Base-by-base conservation (phyloP, 805 yeast species). In the Wickerhamiella hasegawae region DNA sequence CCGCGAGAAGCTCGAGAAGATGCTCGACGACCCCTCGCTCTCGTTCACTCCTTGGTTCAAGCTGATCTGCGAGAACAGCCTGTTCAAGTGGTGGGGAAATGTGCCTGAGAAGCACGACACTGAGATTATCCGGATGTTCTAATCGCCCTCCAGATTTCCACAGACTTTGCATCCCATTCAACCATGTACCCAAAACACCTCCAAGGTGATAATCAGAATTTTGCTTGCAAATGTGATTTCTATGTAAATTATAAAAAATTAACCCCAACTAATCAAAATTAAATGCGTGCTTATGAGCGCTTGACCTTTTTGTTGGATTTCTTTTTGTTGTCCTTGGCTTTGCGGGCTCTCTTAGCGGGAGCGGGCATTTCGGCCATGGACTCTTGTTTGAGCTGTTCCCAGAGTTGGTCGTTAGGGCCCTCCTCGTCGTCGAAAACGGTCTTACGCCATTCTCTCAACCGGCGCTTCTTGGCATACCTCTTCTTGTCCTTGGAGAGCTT, bases 31-130 rank as follows among this genome's bases (percentile, higher is more conserved):
- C 53, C 48, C 60, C 15, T 38, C 50, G n/a, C 65, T 79, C 42
- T 64, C 71, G 9, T 90, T 90, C 60, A 90, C 99, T 4, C 99
- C 99, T 4, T 90, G 99, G 99, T 90, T 90, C 65, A 83, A 82
- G 58, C 69, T 90, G 45, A 90, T 90, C 46, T 90, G 98, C 56
- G 85, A 90, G 53, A 72, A 80, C 31, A 82, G 81, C 51, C 63
- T 90, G 51, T 90, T 80, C 62, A 65, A 79, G 43, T 90, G 99
- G 99, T 90, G 99, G 99, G 71, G 44, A 15, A 31, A 39, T 9
- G 35, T 34, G 21, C 41, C 40, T 15, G 31, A 24, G 18, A 29
- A 32, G 21, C 35, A 41, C 25, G 44, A 41, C 20, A 15, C 25
- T 15, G 27, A 44, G 35, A 48, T 48, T 28, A 36, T 34, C 22